Percentiles rank a stretch among this genome's conserved stretches.
These are phyloP conservation scores for Calcarisporium arbuscula DNA, from an alignment of 2,329 filamentous ascomycete genomes.

Conservation along the genomic window DNA sequence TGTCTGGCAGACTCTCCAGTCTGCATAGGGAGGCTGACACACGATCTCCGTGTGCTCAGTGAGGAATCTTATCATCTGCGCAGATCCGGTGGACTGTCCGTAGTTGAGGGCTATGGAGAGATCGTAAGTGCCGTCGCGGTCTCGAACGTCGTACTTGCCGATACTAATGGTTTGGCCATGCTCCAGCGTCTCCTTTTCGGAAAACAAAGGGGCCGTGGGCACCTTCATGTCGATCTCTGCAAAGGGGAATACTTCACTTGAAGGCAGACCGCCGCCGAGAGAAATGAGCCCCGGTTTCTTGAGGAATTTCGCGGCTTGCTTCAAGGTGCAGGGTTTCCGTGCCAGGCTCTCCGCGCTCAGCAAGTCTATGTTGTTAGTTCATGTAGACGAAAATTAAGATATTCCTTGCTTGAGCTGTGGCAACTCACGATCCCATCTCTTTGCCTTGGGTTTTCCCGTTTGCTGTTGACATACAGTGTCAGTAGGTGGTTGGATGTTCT, in stretches of 20 bases:
- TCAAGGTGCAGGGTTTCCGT: slow-evolving; percentile 65
- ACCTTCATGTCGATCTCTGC: slow-evolving; percentile 70
- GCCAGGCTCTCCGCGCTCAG: slow-evolving; percentile 57
- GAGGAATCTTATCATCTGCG: slow-evolving; percentile 82
- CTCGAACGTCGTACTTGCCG: slow-evolving; percentile 76
- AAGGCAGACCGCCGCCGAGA: slow-evolving; percentile 84
- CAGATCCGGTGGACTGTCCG: slow-evolving; percentile 76
- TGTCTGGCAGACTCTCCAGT: slow-evolving; percentile 82
- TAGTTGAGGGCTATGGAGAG: slow-evolving; percentile 90
- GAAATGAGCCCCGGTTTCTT: slow-evolving; percentile 82
- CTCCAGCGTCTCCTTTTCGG: slow-evolving; percentile 57
- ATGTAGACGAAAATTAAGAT: not conserved
- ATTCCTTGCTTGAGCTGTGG: not conserved
- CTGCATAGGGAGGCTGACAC: slow-evolving; percentile 76
- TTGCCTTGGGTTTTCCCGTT: slow-evolving; percentile 64
- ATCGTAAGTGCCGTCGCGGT: slow-evolving; percentile 55
- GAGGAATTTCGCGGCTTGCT: slow-evolving; percentile 72
- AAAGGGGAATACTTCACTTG: slow-evolving; percentile 88
- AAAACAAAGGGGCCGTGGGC: slow-evolving; percentile 62
- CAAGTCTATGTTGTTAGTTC: slow-evolving; percentile 32
- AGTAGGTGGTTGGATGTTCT: not conserved
- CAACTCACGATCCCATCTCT: slow-evolving; percentile 75
- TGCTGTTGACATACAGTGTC: too few species aligned
- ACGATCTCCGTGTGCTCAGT: slow-evolving; percentile 95
- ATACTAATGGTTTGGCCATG: slow-evolving; percentile 57